Base-by-base conservation (phyloP, 2,329 filamentous ascomycete genomes). In the Sclerotinia spermophila region DNA sequence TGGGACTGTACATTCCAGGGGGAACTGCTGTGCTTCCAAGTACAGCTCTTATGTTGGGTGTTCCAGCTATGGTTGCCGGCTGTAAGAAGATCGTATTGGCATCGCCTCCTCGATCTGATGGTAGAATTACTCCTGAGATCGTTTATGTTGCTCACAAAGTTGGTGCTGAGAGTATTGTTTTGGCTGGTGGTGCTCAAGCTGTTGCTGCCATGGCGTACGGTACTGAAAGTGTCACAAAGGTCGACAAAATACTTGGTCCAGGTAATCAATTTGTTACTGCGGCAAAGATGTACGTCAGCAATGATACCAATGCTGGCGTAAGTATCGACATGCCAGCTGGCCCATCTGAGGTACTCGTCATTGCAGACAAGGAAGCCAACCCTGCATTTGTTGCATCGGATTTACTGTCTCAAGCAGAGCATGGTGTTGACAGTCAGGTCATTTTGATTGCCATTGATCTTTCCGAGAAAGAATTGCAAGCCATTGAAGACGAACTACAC, bases 231-330 rank as follows among this genome's bases (percentile, higher is more conserved):
- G 89, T 99, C 66, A 92, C 86, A 81, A 99, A 99, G 84, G 96
- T 99, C 11, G 96, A 99, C 85, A 99, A 99, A 87, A 97, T 99
- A 76, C 88, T 98, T 19, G 96, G 96, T 0, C 96, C 96, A 3
- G 96, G 96, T 48, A 99, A 99, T 82, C 96, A 98, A 81, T 99
- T 98, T 79, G 96, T 99, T 55, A 99, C 96, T 0, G 96, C 96
- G 0, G 96, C 93, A 67, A 99, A 99, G 87, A 99, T 99, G 96
- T 87, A 94, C 77, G 96, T 99, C 58, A 93, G 91, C 81, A 99
- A 99, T 81, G 96, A 99, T 80, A 98, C 96, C 59, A 96, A 94
- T 72, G 96, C 96, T 19, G 92, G 93, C 33, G 94, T 97, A 55
- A 91, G 93, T 81, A 99, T 99, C 77, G 96, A 99, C 79, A 99